Evolutionary conservation across 768 basidiomycete species (phyloP).

Genomic region (Tubosaeta sp.): DNA sequence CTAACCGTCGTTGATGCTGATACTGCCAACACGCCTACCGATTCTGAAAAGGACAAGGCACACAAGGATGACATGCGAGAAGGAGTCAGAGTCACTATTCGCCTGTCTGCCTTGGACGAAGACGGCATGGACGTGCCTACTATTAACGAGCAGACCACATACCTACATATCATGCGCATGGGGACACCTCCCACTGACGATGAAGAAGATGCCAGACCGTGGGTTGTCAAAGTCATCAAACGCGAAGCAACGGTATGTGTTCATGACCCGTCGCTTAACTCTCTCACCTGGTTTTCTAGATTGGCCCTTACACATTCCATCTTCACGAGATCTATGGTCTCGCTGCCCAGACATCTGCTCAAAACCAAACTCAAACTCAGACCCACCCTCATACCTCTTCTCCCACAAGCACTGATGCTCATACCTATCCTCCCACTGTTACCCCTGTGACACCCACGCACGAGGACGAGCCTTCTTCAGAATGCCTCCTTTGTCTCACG

Average conservation of each 20-base stretch:
- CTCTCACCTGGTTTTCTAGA: conserved; percentile 40
- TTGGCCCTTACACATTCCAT: conserved; percentile 91
- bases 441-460: conserved; percentile 24
- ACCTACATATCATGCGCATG: conserved; percentile 77
- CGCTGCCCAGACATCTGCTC: conserved; percentile 49
- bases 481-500: conserved; percentile 89
- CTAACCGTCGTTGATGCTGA: conserved; percentile 75
- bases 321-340: conserved; percentile 94
- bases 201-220: conserved; percentile 66
- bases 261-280: neutral
- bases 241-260: conserved; percentile 74
- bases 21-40: conserved; percentile 28
- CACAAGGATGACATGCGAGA: conserved; percentile 48
- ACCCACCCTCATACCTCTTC: conserved; percentile 34
- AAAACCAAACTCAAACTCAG: conserved; percentile 24
- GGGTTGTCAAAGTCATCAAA: conserved; percentile 91
- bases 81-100: conserved; percentile 76
- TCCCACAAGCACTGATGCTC: conserved; percentile 33
- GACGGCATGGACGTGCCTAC: conserved; percentile 62
- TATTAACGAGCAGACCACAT: conserved; percentile 85
- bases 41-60: conserved; percentile 39
- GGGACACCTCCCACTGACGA: conserved; percentile 40
- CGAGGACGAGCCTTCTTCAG: conserved; percentile 74
- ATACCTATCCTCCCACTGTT: conserved; percentile 45
- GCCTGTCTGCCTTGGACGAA: conserved; percentile 77